These are phyloP conservation scores for Cytospora paraplurivora DNA, from an alignment of 2,329 filamentous ascomycete species.

Conservation along the genomic window DNA sequence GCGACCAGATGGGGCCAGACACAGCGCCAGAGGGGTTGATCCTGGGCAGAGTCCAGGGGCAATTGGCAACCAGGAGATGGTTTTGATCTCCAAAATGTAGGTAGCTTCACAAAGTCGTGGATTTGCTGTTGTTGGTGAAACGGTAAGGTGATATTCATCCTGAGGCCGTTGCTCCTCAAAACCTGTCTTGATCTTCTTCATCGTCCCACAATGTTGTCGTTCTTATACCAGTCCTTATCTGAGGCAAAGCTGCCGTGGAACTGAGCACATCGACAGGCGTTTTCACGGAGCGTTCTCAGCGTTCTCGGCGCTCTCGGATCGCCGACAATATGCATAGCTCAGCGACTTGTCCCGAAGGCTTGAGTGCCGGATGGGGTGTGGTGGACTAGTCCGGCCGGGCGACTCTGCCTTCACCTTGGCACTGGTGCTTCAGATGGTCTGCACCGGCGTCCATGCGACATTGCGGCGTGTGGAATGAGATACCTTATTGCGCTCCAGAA, in stretches of 20 bases:
- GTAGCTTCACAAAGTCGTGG: neutral
- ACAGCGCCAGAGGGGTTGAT: neutral
- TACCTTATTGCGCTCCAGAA: conserved; percentile 22
- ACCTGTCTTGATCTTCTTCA: conserved; percentile 4
- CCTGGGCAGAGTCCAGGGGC: neutral
- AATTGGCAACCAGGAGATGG: neutral
- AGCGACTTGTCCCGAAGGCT: too few relatives aligned
- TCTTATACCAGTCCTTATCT: neutral
- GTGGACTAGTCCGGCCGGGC: neutral
- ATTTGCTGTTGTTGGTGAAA: conserved; percentile 19
- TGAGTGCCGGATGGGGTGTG: neutral
- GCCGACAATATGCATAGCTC: too few relatives aligned
- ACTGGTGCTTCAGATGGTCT: neutral
- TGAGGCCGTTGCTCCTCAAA: conserved; percentile 7
- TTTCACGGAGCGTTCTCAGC: neutral
- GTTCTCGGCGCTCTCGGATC: too few relatives aligned
- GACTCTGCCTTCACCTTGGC: neutral
- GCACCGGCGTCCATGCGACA: conserved; percentile 3
- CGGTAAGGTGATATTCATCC: conserved; percentile 12
- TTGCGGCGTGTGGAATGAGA: conserved; percentile 16
- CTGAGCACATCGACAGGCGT: neutral
- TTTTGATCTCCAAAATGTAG: neutral
- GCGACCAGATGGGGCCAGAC: neutral
- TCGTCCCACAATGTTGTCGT: neutral
- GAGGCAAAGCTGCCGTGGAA: neutral